Conservation (phyloP, 1,284 basidiomycete species). For the Sanghuangporus baumii region DNA sequence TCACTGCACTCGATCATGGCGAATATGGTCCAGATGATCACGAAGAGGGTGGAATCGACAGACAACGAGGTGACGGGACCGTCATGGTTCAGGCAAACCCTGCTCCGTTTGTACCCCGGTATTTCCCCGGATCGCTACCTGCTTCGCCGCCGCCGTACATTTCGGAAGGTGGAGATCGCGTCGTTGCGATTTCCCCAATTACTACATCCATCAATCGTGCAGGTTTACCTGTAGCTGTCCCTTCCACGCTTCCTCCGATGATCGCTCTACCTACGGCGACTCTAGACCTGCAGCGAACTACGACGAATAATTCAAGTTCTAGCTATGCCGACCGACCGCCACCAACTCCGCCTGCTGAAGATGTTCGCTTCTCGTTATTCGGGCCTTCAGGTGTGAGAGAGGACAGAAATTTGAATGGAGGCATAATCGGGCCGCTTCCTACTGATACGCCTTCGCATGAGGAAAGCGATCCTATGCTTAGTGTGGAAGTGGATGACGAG, state of each 20-base stretch:
- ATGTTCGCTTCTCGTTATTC: slow-evolving; percentile 9
- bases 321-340: slow-evolving; percentile 19
- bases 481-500: slow-evolving; percentile 6
- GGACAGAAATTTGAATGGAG: slow-evolving; percentile 12
- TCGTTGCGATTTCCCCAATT: not conserved
- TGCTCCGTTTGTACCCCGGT: slow-evolving; percentile 45
- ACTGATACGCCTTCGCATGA: slow-evolving; percentile 10
- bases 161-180: slow-evolving; percentile 6
- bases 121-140: slow-evolving; percentile 44
- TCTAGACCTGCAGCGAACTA: slow-evolving; percentile 9
- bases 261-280: slow-evolving; percentile 15
- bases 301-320: not conserved
- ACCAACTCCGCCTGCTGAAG: slow-evolving; percentile 17
- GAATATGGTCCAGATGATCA: slow-evolving; percentile 15
- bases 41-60: not conserved
- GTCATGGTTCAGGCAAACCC: slow-evolving; percentile 28
- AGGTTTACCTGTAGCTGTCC: slow-evolving; percentile 11
- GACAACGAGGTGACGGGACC: not conserved
- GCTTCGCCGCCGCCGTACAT: slow-evolving; percentile 35
- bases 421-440: slow-evolving; percentile 11
- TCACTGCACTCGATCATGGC: slow-evolving; percentile 16
- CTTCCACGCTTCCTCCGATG: slow-evolving; percentile 5
- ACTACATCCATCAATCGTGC: slow-evolving; percentile 11
- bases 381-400: not conserved
- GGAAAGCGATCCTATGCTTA: slow-evolving; percentile 16